Evolutionary conservation across 225 moss, liverwort and hornwort species (phyloP), one percentile per base, ranked within the genome.

Genomic region (Rhytidiadelphus loreus): DNA sequence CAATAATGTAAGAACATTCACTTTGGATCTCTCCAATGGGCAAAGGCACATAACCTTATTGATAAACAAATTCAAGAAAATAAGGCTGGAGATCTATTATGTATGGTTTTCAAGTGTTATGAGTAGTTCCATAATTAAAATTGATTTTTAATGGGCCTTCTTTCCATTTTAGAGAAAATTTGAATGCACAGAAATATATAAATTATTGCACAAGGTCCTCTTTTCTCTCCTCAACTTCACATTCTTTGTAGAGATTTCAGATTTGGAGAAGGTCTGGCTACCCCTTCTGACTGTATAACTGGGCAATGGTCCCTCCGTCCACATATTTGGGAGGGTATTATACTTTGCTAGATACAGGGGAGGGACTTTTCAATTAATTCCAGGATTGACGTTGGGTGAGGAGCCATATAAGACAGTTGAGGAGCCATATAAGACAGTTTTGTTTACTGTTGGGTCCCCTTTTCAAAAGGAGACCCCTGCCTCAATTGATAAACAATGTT

Each of bases 21-120:
- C 11, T 30, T 19, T 1, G 0, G 1, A 0, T 20, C 11, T 32
- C 16, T 28, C 12, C 19, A 48, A 48, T 20, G 1, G 17, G 12
- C 11, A 74, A 30, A 74, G 19, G 12, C 7, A 20, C 32, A 8
- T 13, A 20, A 50, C 13, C 4, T 50, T 20, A 12, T 33, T 33
- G 13, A 33, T 50, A 50, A 50, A 50, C 3, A 50, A 50, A 13
- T 50, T 30, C 5, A 50, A 13, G 8, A 75, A 32, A 74, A 12
- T 7, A 50, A 44, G 18, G 13, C 52, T 44, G 72, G 29, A 44
- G 44, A 72, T 28, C 28, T 6, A 28, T 71, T 52, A 2, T n/a
- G n/a, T 33, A 21, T 69, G 14, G 8, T 8, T 0, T 39, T 69
- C 69, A 69, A 69, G 41, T 41, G 14, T 13, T 24, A 24, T 21